Base-by-base conservation (phyloP, 768 basidiomycete species). In the Saitozyma sp. region DNA sequence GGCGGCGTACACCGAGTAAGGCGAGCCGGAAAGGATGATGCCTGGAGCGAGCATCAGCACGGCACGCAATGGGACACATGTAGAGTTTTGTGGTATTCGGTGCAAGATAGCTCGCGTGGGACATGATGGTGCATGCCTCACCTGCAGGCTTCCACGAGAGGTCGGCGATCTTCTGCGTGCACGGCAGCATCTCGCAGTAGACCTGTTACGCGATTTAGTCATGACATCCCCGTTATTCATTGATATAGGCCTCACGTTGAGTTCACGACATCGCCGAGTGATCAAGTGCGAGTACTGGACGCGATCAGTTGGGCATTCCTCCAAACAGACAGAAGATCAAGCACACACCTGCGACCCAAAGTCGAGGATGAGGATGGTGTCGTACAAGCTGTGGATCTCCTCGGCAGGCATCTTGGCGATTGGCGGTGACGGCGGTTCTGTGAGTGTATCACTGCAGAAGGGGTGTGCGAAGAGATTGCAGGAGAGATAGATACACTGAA, bases 141-240 rank as follows among this genome's bases (percentile, higher is more conserved):
- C 95, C 96, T 83, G 93, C 95, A 0, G 96, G 96, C 77, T 89
- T 92, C 85, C 96, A 98, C 38, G 84, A 84, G 42, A 99, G 81
- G 59, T 98, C 92, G 65, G 85, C 84, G 63, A 98, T 84, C 80
- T 89, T 90, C 38, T 89, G 88, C 1, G 96, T 99, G 79, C 96
- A 99, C 29, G 96, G 92, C 86, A 96, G 86, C 74, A 99, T 84
- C 82, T 99, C 96, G 56, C 95, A 95, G 76, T 98, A 98, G 58
- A 79, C 77, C 77, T 78, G 55, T 38, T 11, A 46, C n/a, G n/a
- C 45, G 6, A 3, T 13, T 11, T 13, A 46, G 45, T 46, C 45
- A 46, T 46, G 13, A 46, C 13, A 17, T 46, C n/a, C n/a, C 13
- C 45, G 48, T 11, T 39, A 6, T 37, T 1, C 29, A 13, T 2